A percentile compares a stretch with the other conserved stretches of the same genome.
Evolutionary conservation across 2,329 filamentous ascomycete genomes (phyloP).

Genomic region (Blumeria hordei): DNA sequence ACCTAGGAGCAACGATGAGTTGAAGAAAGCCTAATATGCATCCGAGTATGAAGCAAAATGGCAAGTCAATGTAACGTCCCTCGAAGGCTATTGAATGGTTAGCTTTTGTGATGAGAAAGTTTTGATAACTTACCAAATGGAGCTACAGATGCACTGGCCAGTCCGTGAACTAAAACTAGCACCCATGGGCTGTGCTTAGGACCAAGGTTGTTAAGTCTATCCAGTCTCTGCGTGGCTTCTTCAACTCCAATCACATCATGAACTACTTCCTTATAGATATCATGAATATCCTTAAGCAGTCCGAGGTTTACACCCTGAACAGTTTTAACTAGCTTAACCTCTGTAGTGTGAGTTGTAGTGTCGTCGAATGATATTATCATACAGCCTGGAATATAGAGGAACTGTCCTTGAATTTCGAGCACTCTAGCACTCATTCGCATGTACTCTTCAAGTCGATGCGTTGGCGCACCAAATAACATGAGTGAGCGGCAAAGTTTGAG

Average conservation of each 20-base stretch:
- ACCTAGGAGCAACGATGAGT: slow-evolving; percentile 42
- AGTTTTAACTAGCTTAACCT: slow-evolving; percentile 50
- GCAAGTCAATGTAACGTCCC: slow-evolving; percentile 46
- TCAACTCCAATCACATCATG: slow-evolving; percentile 52
- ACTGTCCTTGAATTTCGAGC: slow-evolving; percentile 71
- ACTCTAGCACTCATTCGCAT: slow-evolving; percentile 78
- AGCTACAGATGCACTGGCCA: slow-evolving; percentile 46
- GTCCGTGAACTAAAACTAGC: slow-evolving; percentile 39
- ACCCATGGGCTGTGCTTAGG: slow-evolving; percentile 26
- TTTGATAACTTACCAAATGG: slow-evolving; percentile 26
- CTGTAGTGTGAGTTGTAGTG: slow-evolving; percentile 45
- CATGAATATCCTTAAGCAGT: slow-evolving; percentile 47
- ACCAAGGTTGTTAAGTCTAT: slow-evolving; percentile 25
- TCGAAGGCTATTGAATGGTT: slow-evolving; percentile 28
- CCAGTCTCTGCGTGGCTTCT: slow-evolving; percentile 37
- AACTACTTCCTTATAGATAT: slow-evolving; percentile 63
- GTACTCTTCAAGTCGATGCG: slow-evolving; percentile 77
- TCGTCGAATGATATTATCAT: slow-evolving; percentile 92
- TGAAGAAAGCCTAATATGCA: slow-evolving; percentile 46
- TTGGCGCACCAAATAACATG: slow-evolving; percentile 79
- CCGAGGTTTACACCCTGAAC: slow-evolving; percentile 49
- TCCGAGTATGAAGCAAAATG: slow-evolving; percentile 45
- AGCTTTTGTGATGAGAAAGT: not conserved
- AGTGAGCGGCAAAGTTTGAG: slow-evolving; percentile 64
- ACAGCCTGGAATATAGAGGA: slow-evolving; percentile 70